A percentile compares a stretch with the other conserved stretches of the same genome.
Conservation (phyloP, 2,329 filamentous ascomycete species). For the Verticillium isaacii region DNA sequence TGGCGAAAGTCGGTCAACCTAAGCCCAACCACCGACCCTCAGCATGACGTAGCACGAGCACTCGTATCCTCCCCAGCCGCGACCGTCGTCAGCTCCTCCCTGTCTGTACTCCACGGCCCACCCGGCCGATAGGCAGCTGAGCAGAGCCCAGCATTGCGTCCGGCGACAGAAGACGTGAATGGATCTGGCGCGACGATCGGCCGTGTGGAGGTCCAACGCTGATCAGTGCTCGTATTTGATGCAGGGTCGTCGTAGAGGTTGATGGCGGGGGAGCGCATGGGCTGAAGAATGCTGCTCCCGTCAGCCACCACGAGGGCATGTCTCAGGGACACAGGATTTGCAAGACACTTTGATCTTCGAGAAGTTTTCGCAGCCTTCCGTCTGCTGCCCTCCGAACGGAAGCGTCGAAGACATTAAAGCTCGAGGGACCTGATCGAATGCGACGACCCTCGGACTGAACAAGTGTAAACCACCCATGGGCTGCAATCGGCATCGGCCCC, state of each 20-base stretch:
- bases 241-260: background rate
- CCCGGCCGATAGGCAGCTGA: background rate
- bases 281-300: background rate
- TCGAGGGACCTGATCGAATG: too few species aligned
- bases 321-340: background rate
- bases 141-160: slow-evolving; percentile 6
- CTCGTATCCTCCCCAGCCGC: slow-evolving; percentile 8
- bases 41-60: slow-evolving; percentile 10
- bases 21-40: background rate
- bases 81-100: background rate
- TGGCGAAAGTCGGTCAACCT: slow-evolving; percentile 8
- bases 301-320: background rate
- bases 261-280: background rate
- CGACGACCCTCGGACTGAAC: too few species aligned
- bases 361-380: background rate
- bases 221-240: background rate
- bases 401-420: too few species aligned
- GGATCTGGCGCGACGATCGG: background rate
- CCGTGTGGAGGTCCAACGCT: background rate
- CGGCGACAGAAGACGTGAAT: slow-evolving; percentile 3
- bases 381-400: background rate
- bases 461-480: background rate
- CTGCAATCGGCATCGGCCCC: background rate
- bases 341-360: background rate
- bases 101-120: background rate